phyloP scores from a whole-genome alignment of 768 basidiomycete species.

The Thelephora ganbajun region DNA sequence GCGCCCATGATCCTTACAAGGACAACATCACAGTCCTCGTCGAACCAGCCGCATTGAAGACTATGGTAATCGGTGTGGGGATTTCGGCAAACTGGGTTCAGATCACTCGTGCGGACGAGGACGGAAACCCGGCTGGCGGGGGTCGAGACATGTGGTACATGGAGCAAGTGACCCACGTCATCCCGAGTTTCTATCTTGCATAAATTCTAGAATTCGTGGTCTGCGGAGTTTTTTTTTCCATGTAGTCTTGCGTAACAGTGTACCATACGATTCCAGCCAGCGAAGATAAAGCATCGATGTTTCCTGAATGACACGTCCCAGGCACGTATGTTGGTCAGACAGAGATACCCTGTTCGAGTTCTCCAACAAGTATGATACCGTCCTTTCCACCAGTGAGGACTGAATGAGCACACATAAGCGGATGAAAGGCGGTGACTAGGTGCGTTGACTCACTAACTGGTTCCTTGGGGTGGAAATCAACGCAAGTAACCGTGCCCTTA shows the following conservation, averaged over 20 bases:
- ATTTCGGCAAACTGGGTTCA: slow-evolving; percentile 59
- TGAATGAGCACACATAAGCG: slow-evolving; percentile 25
- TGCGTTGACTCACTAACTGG: slow-evolving; percentile 62
- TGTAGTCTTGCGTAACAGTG: neutral
- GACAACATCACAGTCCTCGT: slow-evolving; percentile 51
- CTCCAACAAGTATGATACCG: slow-evolving; percentile 81
- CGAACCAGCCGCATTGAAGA: slow-evolving; percentile 26
- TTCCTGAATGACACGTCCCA: neutral
- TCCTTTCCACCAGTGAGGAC: slow-evolving; percentile 92
- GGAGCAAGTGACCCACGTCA: slow-evolving; percentile 35
- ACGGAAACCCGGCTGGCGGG: slow-evolving; percentile 7
- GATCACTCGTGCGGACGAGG: slow-evolving; percentile 28
- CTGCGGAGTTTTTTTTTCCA: neutral
- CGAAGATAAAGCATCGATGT: neutral
- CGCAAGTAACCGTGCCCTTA: slow-evolving; percentile 90
- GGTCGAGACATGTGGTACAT: slow-evolving; percentile 35
- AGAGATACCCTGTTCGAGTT: slow-evolving; percentile 57
- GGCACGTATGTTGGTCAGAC: slow-evolving; percentile 17
- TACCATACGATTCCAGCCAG: neutral
- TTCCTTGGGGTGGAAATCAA: slow-evolving; percentile 93
- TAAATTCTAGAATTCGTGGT: slow-evolving; percentile 3
- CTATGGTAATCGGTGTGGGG: slow-evolving; percentile 40
- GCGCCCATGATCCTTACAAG: slow-evolving; percentile 33
- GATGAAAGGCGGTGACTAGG: slow-evolving; percentile 19
- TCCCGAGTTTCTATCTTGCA: slow-evolving; percentile 38